These are phyloP conservation scores for Boechera retrofracta DNA, from an alignment of 345 rosid species.

Conservation along the genomic window DNA sequence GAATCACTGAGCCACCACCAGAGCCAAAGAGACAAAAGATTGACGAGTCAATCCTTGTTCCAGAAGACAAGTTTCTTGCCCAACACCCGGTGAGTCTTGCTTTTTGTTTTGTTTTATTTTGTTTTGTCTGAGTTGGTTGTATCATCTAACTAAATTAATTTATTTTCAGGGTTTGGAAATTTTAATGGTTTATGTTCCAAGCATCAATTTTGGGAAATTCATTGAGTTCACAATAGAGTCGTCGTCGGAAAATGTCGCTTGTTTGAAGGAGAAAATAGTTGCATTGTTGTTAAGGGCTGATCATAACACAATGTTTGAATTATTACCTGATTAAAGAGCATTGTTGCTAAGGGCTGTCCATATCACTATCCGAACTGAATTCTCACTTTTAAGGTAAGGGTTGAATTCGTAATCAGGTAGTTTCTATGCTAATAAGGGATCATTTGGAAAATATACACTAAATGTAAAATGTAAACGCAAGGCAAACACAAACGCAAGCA, in stretches of 20 bases:
- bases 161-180: no score
- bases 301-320: slow-evolving; percentile 3
- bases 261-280: no score
- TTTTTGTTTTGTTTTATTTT: no score
- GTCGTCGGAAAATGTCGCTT: no score
- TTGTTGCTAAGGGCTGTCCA: no score
- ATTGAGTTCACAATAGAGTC: no score
- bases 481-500: neutral
- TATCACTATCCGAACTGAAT: no score
- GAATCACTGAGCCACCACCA: neutral
- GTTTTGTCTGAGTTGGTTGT: no score
- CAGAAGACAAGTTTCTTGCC: neutral
- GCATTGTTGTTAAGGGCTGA: slow-evolving; percentile 57
- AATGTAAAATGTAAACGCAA: neutral
- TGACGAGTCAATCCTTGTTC: neutral
- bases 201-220: neutral
- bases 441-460: neutral
- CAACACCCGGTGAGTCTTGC: neutral
- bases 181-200: no score
- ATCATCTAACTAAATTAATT: no score
- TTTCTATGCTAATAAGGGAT: neutral
- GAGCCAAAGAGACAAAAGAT: neutral
- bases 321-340: neutral
- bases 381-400: no score
- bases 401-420: no score